Conservation (phyloP, 208 protist species). For the Trypanosomatidae sp. region DNA sequence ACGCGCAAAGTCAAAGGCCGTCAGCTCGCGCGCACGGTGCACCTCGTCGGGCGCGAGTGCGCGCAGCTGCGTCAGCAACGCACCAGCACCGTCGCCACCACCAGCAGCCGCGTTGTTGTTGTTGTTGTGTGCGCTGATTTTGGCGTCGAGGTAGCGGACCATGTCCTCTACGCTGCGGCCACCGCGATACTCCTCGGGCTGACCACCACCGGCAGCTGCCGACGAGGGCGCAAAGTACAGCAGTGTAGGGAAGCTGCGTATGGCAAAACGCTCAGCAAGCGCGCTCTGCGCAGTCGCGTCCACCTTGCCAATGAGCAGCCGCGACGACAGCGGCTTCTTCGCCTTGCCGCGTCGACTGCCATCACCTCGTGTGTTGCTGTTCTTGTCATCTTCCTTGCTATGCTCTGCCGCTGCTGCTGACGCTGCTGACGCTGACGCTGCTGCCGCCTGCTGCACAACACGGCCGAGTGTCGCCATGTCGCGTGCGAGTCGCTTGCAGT, state of each 20-base stretch:
- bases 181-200: constrained; percentile 18
- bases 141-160: constrained; percentile 18
- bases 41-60: no score
- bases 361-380: no score
- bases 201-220: constrained; percentile 14
- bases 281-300: constrained; percentile 31
- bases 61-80: not conserved
- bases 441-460: constrained; percentile 7
- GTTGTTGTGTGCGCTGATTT: constrained; percentile 8
- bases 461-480: constrained; percentile 18
- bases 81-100: constrained; percentile 22
- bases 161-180: constrained; percentile 17
- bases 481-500: constrained; percentile 51
- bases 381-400: no score
- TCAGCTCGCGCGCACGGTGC: no score
- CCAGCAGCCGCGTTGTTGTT: constrained; percentile 5
- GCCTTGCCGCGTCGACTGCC: no score
- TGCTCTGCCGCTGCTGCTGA: no score
- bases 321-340: no score
- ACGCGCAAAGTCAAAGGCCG: no score
- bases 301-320: constrained; percentile 53
- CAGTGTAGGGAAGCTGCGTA: constrained; percentile 51
- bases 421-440: not conserved
- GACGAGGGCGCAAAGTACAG: constrained; percentile 62
- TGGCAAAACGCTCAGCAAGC: constrained; percentile 17